Evolutionary conservation across 208 protist genomes (phyloP), one percentile per base, ranked within the genome.

Genomic region (Lotmaria passim): DNA sequence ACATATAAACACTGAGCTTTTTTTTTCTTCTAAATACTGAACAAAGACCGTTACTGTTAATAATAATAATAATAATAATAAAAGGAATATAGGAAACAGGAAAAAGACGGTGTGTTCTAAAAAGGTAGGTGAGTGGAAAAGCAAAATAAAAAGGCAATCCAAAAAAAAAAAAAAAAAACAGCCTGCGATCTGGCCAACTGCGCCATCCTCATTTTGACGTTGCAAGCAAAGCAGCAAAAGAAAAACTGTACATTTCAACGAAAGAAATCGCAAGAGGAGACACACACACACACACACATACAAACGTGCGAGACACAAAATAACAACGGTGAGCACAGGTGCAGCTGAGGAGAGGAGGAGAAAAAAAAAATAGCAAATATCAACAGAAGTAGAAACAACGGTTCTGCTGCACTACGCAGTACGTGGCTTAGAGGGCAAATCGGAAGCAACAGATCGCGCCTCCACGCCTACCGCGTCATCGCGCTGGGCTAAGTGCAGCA

Each of bases 401-500:
- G 7, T 12, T 47, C 6, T 7, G 15, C 15, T 23, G 28, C 31
- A 28, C 28, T 51, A 63, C n/a, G 31, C 59, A 31, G 33, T 36
- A 26, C 47, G 57, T 11, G 68, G 68, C 46, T 78, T 64, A 33
- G 73, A 51, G 14, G 78, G 81, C 50, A 93, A 46, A 15, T 93
- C 85, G 47, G 53, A 39, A 10, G 85, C 53, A 1, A 87, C 44
- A 19, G 74, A 75, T 41, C 79, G 61, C 8, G 84, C 86, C 47
- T 85, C 83, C 17, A 76, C 79, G 6, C 86, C 89, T n/a, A 94
- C 73, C 14, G 56, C 63, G 41, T 83, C 89, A 14, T 76, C 74
- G 39, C 80, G 77, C 26, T 82, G 71, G n/a, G 78, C 60, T 17
- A 93, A 59, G 19, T 34, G 63, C 26, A 81, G 28, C n/a, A 89